Conservation (phyloP, 108 stramenopile genomes). For the Nitzschia putrida region DNA sequence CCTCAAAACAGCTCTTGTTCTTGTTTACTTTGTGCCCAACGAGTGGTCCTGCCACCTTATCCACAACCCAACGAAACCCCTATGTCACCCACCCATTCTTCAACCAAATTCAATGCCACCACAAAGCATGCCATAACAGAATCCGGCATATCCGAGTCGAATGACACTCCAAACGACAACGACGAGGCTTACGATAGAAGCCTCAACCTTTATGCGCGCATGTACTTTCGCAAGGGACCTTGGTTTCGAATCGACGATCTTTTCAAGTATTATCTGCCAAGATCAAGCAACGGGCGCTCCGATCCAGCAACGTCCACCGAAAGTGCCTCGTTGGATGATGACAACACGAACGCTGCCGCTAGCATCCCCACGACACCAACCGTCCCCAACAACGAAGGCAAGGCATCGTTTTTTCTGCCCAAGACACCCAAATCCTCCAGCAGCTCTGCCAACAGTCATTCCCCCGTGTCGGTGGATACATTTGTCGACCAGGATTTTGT, state of each 20-base stretch:
- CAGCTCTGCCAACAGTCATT: not conserved
- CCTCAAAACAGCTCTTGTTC: not conserved
- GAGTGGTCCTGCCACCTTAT: not conserved
- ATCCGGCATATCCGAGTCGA: not conserved
- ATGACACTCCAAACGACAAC: not conserved
- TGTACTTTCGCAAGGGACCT: constrained; percentile 80
- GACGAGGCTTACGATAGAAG: constrained; percentile 50
- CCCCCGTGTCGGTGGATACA: not conserved
- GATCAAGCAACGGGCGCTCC: not conserved
- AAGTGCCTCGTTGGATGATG: not conserved
- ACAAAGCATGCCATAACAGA: not conserved
- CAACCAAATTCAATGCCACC: not conserved
- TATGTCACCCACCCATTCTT: not conserved
- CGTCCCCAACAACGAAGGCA: not conserved
- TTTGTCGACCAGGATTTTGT: constrained; percentile 31
- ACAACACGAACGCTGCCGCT: not conserved
- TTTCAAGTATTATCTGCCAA: constrained; percentile 73
- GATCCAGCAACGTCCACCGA: not conserved
- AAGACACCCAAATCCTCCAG: not conserved
- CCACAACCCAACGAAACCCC: not conserved
- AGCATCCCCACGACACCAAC: constrained; percentile 5
- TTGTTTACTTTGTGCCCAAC: constrained; percentile 4
- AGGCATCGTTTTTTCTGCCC: constrained; percentile 31
- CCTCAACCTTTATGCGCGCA: constrained; percentile 70
- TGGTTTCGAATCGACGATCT: constrained; percentile 77